phyloP scores from a whole-genome alignment of 257 asterid species.

The Solanum phureja region DNA sequence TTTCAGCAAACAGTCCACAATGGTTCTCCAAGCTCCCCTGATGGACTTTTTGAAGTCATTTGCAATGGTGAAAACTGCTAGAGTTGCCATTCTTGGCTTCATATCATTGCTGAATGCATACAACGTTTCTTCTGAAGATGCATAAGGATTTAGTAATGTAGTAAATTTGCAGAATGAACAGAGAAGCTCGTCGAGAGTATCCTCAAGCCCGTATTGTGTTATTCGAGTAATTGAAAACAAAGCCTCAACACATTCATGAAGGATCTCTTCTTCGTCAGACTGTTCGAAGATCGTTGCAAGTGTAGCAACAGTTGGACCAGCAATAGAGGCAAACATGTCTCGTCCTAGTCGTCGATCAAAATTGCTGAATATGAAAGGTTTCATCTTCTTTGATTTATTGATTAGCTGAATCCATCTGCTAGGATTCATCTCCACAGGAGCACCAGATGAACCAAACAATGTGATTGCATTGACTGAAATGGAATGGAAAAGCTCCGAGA shows the following conservation, averaged over 20 bases:
- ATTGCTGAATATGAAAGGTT: constrained; percentile 47
- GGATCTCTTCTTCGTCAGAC: constrained; percentile 69
- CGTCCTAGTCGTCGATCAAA: constrained; percentile 74
- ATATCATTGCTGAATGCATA: constrained; percentile 71
- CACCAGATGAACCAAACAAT: constrained; percentile 20
- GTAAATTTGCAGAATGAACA: constrained; percentile 82
- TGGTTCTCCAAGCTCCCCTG: constrained; percentile 87
- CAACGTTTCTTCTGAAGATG: constrained; percentile 74
- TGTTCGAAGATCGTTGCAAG: constrained; percentile 82
- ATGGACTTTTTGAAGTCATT: constrained; percentile 71
- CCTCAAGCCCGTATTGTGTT: constrained; percentile 75
- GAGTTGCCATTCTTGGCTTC: constrained; percentile 88
- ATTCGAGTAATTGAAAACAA: constrained; percentile 75
- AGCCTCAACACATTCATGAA: constrained; percentile 74
- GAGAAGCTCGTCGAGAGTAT: constrained; percentile 75
- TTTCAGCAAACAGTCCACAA: constrained; percentile 78
- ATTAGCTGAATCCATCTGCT: constrained; percentile 79
- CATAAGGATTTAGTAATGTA: constrained; percentile 64
- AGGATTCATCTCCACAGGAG: constrained; percentile 56
- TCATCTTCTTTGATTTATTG: constrained; percentile 45
- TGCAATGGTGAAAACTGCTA: constrained; percentile 74
- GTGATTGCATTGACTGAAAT: constrained; percentile 53
- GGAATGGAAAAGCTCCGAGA: constrained; percentile 75
- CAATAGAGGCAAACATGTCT: constrained; percentile 78
- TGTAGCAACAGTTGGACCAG: constrained; percentile 88